A percentile compares a stretch with the other conserved stretches of the same genome.
Conservation (phyloP, 2,329 filamentous ascomycete species). For the Proliferodiscus dingleyae region DNA sequence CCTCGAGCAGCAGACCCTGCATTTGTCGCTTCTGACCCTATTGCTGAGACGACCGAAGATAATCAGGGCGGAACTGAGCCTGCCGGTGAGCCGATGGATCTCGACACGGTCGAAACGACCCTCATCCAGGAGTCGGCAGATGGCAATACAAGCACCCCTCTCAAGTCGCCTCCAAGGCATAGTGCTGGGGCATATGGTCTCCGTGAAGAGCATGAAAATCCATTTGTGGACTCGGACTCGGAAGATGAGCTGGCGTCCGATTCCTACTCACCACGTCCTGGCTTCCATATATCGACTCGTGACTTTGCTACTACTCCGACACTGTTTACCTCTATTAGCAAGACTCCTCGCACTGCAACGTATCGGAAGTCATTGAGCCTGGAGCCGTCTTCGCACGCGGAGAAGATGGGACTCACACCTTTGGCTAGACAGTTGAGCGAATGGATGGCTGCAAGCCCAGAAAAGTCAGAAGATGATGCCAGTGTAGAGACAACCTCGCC, state of each 20-base stretch:
- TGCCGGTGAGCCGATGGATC: constrained; percentile 10
- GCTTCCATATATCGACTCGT: constrained; percentile 28
- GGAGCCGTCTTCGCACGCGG: constrained; percentile 8
- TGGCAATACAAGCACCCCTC: constrained; percentile 14
- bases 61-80: background rate
- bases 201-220: constrained; percentile 43
- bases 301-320: constrained; percentile 39
- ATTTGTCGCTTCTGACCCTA: constrained; percentile 13
- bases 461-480: constrained; percentile 32
- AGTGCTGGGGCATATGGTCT: constrained; percentile 36
- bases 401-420: constrained; percentile 55
- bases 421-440: constrained; percentile 55
- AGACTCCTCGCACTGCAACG: constrained; percentile 23
- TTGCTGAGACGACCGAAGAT: constrained; percentile 17
- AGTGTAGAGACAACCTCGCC: constrained; percentile 12
- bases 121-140: constrained; percentile 11
- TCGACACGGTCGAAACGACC: background rate
- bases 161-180: constrained; percentile 18
- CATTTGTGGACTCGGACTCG: constrained; percentile 45
- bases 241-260: constrained; percentile 47
- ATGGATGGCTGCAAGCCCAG: constrained; percentile 59
- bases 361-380: constrained; percentile 2
- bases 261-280: constrained; percentile 22
- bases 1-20: constrained; percentile 32
- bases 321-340: constrained; percentile 20